A percentile compares a stretch with the other conserved stretches of the same genome.
These are phyloP conservation scores for Prunus padus DNA, from an alignment of 306 rosid genomes.

Conservation along the genomic window DNA sequence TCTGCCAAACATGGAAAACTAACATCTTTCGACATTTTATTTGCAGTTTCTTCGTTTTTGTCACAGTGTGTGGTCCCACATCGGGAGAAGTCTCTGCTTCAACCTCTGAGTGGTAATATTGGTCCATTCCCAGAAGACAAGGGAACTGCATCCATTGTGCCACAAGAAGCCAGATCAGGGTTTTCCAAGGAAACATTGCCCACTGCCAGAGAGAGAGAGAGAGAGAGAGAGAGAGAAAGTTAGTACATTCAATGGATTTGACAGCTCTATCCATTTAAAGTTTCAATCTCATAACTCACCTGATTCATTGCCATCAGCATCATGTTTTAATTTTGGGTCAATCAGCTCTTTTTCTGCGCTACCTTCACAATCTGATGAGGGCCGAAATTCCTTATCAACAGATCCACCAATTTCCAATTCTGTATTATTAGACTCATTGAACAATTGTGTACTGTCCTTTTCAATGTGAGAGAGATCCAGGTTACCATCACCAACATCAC, in stretches of 20 bases:
- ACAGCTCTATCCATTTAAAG: background rate
- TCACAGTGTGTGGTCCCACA: constrained; percentile 35
- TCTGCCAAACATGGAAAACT: constrained; percentile 32
- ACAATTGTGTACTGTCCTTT: constrained; percentile 24
- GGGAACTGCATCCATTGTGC: constrained; percentile 28
- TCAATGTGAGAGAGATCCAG: constrained; percentile 35
- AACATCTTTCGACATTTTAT: constrained; percentile 38
- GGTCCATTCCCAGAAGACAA: constrained; percentile 36
- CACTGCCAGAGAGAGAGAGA: constrained; percentile 29
- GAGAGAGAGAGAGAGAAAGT: background rate
- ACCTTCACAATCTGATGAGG: constrained; percentile 42
- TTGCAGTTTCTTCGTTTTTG: constrained; percentile 37
- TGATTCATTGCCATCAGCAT: constrained; percentile 10
- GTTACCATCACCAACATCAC: constrained; percentile 16
- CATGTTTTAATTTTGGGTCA: constrained; percentile 30
- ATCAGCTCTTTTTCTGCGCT: constrained; percentile 35
- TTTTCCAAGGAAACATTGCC: constrained; percentile 37
- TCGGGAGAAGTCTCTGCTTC: constrained; percentile 25
- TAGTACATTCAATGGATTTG: background rate
- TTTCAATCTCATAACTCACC: background rate
- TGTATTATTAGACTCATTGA: constrained; percentile 36
- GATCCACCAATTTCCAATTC: constrained; percentile 37
- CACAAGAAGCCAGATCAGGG: constrained; percentile 29
- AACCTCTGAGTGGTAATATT: constrained; percentile 29
- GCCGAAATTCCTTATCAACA: constrained; percentile 32